Conservation (phyloP, 345 rosid species). For the Anacardium occidentale region DNA sequence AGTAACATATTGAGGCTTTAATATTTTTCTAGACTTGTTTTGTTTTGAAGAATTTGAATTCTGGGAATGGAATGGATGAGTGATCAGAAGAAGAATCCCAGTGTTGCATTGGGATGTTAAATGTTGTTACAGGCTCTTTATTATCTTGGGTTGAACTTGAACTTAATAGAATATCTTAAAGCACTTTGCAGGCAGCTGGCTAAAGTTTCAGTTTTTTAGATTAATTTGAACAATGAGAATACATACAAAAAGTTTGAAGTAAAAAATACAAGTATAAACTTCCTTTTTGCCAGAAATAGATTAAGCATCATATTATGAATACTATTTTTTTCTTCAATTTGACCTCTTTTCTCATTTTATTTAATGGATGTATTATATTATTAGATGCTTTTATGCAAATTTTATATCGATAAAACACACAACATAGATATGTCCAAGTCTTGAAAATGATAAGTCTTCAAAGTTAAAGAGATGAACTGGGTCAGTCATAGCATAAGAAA, state of each 20-base stretch:
- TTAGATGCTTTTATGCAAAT: too few relatives aligned
- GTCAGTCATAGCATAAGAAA: too few relatives aligned
- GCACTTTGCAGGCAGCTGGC: not conserved
- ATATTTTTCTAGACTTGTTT: not conserved
- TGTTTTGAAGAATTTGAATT: not conserved
- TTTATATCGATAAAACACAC: too few relatives aligned
- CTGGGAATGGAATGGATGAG: not conserved
- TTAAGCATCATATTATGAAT: not conserved
- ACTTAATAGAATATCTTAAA: not conserved
- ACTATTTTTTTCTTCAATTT: not conserved
- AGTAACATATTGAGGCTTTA: not conserved
- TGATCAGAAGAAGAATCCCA: conserved; percentile 1
- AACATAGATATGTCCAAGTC: too few relatives aligned
- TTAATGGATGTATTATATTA: too few relatives aligned
- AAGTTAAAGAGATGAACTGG: too few relatives aligned
- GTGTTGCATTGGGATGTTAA: conserved; percentile 4
- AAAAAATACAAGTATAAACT: not conserved
- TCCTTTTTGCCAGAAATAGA: too few relatives aligned
- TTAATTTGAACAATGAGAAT: not conserved
- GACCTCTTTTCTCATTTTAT: not conserved
- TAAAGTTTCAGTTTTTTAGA: not conserved
- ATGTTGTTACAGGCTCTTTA: not conserved
- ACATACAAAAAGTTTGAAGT: too few relatives aligned
- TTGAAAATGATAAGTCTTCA: too few relatives aligned
- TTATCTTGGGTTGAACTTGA: not conserved